Evolutionary conservation across 257 asterid species (phyloP).

Genomic region (Mentha longifolia): DNA sequence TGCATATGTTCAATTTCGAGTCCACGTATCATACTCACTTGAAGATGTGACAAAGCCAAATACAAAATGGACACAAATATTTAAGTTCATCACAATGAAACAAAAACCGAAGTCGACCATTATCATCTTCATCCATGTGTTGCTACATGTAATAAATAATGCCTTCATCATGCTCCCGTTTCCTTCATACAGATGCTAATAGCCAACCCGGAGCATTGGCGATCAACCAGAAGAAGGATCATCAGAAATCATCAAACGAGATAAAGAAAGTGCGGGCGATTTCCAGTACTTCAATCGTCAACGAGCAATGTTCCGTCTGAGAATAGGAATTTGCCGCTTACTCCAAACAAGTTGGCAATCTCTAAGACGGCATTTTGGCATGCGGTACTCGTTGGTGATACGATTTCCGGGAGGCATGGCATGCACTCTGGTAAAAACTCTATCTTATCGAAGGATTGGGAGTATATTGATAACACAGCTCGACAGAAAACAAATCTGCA

Average conservation of each 20-base stretch:
- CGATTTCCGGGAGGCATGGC: conserved; percentile 74
- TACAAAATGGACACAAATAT: conserved; percentile 4
- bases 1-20: background rate
- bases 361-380: conserved; percentile 60
- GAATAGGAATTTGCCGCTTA: conserved; percentile 56
- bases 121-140: background rate
- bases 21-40: background rate
- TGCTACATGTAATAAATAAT: background rate
- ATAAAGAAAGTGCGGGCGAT: too few species aligned
- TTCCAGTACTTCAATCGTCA: conserved; percentile 36
- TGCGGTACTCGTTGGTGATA: conserved; percentile 57
- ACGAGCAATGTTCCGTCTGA: conserved; percentile 40
- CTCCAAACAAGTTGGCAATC: conserved; percentile 71
- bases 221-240: background rate
- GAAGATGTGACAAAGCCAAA: conserved; percentile 16
- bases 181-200: background rate
- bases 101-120: background rate
- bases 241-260: background rate
- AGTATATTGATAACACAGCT: conserved; percentile 58
- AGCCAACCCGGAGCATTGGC: conserved; percentile 15
- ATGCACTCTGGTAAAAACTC: conserved; percentile 76
- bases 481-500: conserved; percentile 89
- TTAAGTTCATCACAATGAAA: background rate
- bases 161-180: background rate
- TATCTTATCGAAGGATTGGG: conserved; percentile 59